A percentile compares a stretch with the other conserved stretches of the same genome.
These are phyloP conservation scores for Nakaseomyces delphensis DNA, from an alignment of 1,139 yeast genomes.

Conservation along the genomic window DNA sequence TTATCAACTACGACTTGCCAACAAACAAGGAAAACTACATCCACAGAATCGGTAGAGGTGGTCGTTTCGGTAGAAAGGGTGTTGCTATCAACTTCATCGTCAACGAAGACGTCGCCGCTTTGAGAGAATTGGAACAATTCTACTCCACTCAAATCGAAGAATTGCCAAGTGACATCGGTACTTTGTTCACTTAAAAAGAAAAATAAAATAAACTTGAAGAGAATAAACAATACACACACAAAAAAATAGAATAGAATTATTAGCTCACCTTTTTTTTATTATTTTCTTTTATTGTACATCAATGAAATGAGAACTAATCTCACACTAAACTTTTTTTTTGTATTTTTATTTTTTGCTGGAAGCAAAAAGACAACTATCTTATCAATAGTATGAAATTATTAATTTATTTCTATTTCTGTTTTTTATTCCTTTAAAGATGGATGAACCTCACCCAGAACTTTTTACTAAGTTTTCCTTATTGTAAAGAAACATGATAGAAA, in stretches of 20 bases:
- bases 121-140: conserved; percentile 97
- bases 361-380: background rate
- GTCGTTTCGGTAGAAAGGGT: conserved; percentile 99
- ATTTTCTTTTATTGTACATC: conserved; percentile 1
- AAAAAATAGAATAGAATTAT: background rate
- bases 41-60: conserved; percentile 99
- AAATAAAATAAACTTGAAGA: conserved; percentile 11
- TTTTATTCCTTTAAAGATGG: background rate
- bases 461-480: background rate
- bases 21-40: conserved; percentile 96
- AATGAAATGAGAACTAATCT: no score
- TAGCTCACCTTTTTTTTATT: background rate
- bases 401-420: background rate
- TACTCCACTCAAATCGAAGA: conserved; percentile 97
- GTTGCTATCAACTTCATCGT: conserved; percentile 98
- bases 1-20: conserved; percentile 96
- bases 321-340: no score
- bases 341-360: background rate
- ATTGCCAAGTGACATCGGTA: conserved; percentile 91
- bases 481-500: background rate
- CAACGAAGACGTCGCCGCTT: conserved; percentile 78
- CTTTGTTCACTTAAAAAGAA: conserved; percentile 43
- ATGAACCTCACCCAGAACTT: background rate
- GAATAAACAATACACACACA: no score
- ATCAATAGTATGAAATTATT: background rate